These are phyloP conservation scores for Fusarium concolor DNA, from an alignment of 2,329 filamentous ascomycete species.

Conservation along the genomic window DNA sequence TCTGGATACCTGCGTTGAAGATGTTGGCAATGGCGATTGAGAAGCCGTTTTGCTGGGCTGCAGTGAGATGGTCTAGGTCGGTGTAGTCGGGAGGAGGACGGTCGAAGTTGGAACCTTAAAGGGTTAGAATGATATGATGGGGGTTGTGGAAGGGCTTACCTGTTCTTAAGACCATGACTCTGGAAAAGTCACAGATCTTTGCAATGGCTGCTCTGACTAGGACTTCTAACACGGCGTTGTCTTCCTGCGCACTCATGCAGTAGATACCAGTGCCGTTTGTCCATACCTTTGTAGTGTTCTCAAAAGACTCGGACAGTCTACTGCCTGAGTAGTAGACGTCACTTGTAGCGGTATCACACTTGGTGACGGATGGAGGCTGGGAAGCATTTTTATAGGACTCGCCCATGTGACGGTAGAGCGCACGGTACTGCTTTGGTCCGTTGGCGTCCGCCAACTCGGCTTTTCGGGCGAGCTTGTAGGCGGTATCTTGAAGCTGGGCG, in stretches of 20 bases:
- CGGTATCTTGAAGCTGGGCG: constrained; percentile 65
- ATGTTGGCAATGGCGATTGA: constrained; percentile 73
- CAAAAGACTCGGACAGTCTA: constrained; percentile 71
- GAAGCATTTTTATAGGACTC: constrained; percentile 57
- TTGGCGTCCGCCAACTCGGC: constrained; percentile 65
- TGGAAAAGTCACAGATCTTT: constrained; percentile 71
- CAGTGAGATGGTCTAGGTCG: constrained; percentile 69
- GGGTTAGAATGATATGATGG: background rate
- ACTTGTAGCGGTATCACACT: constrained; percentile 75
- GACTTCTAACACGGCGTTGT: constrained; percentile 75
- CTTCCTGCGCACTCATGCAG: constrained; percentile 79
- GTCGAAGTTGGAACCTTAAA: constrained; percentile 74
- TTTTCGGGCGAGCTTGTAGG: constrained; percentile 61
- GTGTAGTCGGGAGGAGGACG: constrained; percentile 70
- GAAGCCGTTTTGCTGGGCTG: constrained; percentile 72
- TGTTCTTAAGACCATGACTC: constrained; percentile 76
- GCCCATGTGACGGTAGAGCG: constrained; percentile 60
- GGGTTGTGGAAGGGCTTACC: constrained; percentile 46
- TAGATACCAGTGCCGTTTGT: constrained; percentile 77
- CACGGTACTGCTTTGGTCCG: constrained; percentile 64
- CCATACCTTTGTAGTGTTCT: constrained; percentile 70
- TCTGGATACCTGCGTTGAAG: constrained; percentile 72
- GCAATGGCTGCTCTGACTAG: constrained; percentile 69
- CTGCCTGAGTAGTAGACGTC: constrained; percentile 78
- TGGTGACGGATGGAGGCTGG: constrained; percentile 65